phyloP scores from a whole-genome alignment of 495 filamentous ascomycete species.

The Aspergillus leporis region DNA sequence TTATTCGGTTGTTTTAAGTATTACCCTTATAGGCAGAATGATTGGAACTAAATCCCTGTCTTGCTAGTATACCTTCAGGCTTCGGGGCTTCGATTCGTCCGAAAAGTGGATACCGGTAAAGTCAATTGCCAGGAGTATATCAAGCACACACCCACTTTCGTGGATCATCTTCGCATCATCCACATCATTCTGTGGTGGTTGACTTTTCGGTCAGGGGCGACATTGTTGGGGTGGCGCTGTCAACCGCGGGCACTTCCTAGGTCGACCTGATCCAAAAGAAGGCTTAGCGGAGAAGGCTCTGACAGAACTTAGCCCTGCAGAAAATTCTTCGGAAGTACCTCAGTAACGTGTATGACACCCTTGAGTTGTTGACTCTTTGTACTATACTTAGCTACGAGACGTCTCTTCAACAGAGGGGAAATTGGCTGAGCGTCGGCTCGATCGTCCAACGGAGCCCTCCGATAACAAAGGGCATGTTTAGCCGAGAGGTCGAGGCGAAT shows the following conservation, averaged over 20 bases:
- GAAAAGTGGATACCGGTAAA: background rate
- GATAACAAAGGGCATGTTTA: background rate
- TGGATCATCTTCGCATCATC: background rate
- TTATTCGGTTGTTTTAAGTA: background rate
- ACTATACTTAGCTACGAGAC: background rate
- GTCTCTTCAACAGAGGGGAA: background rate
- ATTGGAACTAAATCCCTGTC: background rate
- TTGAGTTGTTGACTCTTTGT: too few species aligned
- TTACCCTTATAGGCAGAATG: background rate
- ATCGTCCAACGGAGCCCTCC: background rate
- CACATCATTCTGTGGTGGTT: background rate
- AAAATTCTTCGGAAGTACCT: background rate
- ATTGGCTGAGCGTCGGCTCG: too few species aligned
- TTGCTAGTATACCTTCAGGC: background rate
- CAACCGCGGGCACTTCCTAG: background rate
- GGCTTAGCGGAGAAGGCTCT: background rate
- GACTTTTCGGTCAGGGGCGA: background rate
- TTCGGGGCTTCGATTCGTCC: background rate
- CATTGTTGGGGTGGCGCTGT: background rate
- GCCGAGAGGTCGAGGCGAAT: background rate
- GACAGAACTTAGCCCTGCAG: background rate
- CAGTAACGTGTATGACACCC: background rate
- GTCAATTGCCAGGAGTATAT: background rate
- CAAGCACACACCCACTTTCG: background rate
- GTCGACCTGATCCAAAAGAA: background rate